Evolutionary conservation across 192 early-diverging fungal species (phyloP).

Genomic region (Gryganskiella cystojenkinii): DNA sequence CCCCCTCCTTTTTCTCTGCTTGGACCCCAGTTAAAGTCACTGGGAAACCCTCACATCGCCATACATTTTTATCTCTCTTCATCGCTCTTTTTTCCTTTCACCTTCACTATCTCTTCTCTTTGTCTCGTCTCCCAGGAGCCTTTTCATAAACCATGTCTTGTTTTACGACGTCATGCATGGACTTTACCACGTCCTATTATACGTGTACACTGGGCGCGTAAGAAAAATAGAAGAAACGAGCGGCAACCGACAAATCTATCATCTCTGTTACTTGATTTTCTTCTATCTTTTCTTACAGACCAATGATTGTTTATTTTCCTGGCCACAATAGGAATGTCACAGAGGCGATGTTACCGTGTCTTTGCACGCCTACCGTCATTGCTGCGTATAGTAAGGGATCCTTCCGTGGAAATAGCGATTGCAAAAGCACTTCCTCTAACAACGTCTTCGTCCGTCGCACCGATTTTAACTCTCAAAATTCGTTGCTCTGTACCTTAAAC

Average conservation of each 20-base stretch:
- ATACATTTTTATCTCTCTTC: not conserved
- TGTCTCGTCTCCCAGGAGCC: not conserved
- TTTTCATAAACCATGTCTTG: slow-evolving; percentile 7
- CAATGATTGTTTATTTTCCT: not conserved
- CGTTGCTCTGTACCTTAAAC: not conserved
- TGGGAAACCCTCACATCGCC: too few species aligned
- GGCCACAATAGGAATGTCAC: not conserved
- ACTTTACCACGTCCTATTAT: slow-evolving; percentile 5
- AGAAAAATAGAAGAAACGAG: not conserved
- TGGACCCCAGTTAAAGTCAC: not conserved
- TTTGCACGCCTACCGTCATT: slow-evolving; percentile 24
- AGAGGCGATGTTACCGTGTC: slow-evolving; percentile 10
- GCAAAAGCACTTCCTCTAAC: slow-evolving; percentile 1
- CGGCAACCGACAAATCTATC: not conserved
- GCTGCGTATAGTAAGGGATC: slow-evolving; percentile 18
- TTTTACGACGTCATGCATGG: slow-evolving; percentile 10
- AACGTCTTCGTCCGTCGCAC: too few species aligned
- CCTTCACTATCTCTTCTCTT: not conserved
- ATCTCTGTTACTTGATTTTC: not conserved
- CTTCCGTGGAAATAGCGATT: not conserved
- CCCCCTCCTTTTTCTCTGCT: not conserved
- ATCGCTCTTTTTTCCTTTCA: not conserved
- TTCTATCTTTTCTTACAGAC: not conserved
- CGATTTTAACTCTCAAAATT: not conserved
- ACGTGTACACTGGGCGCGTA: slow-evolving; percentile 6